Evolutionary conservation across 2,329 filamentous ascomycete genomes (phyloP).

Genomic region (Aspergillus sp.): DNA sequence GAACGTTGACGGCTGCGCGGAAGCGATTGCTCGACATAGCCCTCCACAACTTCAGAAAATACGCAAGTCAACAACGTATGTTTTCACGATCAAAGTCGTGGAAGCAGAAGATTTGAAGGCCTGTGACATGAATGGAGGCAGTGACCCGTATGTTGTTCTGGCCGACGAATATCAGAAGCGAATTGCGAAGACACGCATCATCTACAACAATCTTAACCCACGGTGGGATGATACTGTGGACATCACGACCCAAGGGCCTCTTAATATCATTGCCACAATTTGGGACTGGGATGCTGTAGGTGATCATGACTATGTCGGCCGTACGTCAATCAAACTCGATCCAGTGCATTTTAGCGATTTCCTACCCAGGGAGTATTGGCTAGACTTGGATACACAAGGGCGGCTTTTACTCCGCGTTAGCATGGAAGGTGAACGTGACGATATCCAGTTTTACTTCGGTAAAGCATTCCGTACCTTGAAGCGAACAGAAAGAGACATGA

Average conservation of each 20-base stretch:
- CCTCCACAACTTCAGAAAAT: slow-evolving; percentile 68
- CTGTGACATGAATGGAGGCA: slow-evolving; percentile 92
- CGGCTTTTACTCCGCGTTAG: slow-evolving; percentile 85
- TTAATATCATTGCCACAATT: slow-evolving; percentile 94
- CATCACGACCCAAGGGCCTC: slow-evolving; percentile 84
- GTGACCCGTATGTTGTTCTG: slow-evolving; percentile 95
- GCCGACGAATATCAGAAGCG: slow-evolving; percentile 98
- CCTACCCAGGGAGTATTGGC: slow-evolving; percentile 93
- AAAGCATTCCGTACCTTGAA: slow-evolving; percentile 95
- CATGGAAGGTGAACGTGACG: slow-evolving; percentile 97
- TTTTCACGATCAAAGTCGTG: slow-evolving; percentile 98
- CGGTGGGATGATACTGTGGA: slow-evolving; percentile 98
- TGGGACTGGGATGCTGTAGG: slow-evolving; percentile 99
- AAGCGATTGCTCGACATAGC: slow-evolving; percentile 72
- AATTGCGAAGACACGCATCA: slow-evolving; percentile 87
- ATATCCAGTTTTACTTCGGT: slow-evolving; percentile 98
- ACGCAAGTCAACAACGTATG: slow-evolving; percentile 79
- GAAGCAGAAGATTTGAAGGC: slow-evolving; percentile 97
- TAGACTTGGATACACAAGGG: slow-evolving; percentile 94
- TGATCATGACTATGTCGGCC: slow-evolving; percentile 94
- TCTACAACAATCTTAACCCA: slow-evolving; percentile 86
- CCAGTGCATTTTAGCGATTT: slow-evolving; percentile 97
- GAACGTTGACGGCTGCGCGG: slow-evolving; percentile 87
- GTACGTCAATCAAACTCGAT: slow-evolving; percentile 97
- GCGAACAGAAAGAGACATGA: slow-evolving; percentile 96